Percentiles rank a stretch among this genome's conserved stretches.
Conservation (phyloP, 208 protist genomes). For the Porcisia hertigi region DNA sequence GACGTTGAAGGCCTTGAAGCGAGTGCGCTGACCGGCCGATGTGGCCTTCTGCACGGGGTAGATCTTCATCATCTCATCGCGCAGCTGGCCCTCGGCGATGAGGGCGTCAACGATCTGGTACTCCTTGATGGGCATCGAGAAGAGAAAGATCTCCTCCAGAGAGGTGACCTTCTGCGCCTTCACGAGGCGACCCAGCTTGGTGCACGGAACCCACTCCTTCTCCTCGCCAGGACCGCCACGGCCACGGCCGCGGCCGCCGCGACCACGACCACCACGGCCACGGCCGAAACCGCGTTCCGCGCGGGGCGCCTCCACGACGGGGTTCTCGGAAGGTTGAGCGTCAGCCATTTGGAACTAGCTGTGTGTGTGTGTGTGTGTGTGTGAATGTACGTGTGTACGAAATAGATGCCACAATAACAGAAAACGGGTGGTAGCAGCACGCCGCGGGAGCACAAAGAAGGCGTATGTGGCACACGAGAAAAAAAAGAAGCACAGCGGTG, state of each 20-base stretch:
- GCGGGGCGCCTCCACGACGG: constrained; percentile 37
- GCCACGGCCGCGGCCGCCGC: constrained; percentile 23
- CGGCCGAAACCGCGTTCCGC: constrained; percentile 54
- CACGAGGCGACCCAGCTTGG: constrained; percentile 99
- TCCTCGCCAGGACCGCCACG: constrained; percentile 74
- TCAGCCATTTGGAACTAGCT: constrained; percentile 70
- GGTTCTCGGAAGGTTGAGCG: constrained; percentile 48
- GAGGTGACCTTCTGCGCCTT: constrained; percentile 96
- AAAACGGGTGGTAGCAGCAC: neutral
- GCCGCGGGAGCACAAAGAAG: neutral
- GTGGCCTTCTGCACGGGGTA: constrained; percentile 99
- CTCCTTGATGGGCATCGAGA: constrained; percentile 99
- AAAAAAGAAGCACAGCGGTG: neutral
- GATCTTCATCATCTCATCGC: constrained; percentile 98
- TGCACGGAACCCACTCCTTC: constrained; percentile 98
- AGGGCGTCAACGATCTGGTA: constrained; percentile 99
- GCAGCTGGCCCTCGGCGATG: constrained; percentile 82
- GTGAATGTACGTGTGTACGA: too few relatives aligned
- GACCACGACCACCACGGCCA: constrained; percentile 57
- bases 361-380: neutral
- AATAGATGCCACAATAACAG: neutral
- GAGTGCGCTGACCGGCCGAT: constrained; percentile 99
- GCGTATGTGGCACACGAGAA: neutral
- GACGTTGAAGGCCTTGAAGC: constrained; percentile 99
- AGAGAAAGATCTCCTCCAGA: constrained; percentile 99